Conservation (phyloP, 2,329 filamentous ascomycete genomes). For the Canariomyces notabilis region DNA sequence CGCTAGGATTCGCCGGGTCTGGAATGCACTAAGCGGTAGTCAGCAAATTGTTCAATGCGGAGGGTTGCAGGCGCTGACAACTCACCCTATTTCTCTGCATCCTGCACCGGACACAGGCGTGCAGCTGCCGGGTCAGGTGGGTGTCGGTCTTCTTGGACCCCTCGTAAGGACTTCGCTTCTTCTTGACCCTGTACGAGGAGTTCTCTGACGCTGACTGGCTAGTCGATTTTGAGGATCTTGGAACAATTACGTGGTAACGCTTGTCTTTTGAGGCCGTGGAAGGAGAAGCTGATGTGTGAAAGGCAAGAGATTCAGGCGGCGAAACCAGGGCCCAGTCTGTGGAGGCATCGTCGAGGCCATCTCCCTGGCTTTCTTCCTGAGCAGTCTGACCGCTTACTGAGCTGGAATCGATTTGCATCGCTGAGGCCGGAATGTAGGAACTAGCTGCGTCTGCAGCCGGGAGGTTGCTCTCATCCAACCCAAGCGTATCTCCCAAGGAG, state of each 20-base stretch:
- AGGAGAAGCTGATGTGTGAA: slow-evolving; percentile 9
- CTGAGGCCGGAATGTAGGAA: slow-evolving; percentile 11
- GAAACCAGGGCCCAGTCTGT: slow-evolving; percentile 21
- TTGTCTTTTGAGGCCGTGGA: slow-evolving; percentile 12
- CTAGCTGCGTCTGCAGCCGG: slow-evolving; percentile 5
- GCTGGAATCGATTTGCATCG: slow-evolving; percentile 13
- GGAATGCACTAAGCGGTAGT: slow-evolving; percentile 24
- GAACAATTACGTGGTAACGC: slow-evolving; percentile 21
- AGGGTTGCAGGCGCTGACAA: neutral
- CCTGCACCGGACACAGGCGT: slow-evolving; percentile 25
- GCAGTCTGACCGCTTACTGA: slow-evolving; percentile 2
- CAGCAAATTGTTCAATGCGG: slow-evolving; percentile 5
- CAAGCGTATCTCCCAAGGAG: slow-evolving; percentile 2
- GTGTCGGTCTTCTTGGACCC: slow-evolving; percentile 21
- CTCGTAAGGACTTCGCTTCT: slow-evolving; percentile 23
- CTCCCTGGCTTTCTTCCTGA: slow-evolving; percentile 3
- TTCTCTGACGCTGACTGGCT: slow-evolving; percentile 10
- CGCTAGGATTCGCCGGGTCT: slow-evolving; percentile 24
- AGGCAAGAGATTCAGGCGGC: slow-evolving; percentile 11
- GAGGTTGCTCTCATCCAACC: slow-evolving; percentile 3
- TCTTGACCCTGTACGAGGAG: slow-evolving; percentile 15
- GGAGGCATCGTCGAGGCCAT: slow-evolving; percentile 7
- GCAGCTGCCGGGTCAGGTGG: slow-evolving; percentile 22
- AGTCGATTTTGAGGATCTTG: slow-evolving; percentile 8
- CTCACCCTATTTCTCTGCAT: slow-evolving; percentile 26